Base-by-base conservation (phyloP, 441 rosid species). In the Bruguiera hainesii region DNA sequence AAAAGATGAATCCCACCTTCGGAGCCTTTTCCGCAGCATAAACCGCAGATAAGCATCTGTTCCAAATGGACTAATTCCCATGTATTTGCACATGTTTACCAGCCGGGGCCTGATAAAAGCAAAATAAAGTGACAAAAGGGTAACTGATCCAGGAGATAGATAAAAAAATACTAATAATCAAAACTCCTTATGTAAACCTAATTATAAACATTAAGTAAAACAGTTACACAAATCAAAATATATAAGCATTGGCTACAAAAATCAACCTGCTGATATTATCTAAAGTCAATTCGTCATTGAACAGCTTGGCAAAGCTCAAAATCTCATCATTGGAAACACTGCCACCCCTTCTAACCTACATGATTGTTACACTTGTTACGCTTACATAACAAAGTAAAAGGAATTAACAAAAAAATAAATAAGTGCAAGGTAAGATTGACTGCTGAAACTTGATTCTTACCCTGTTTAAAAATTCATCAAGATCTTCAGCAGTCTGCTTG, bases 11-110 rank as follows among this genome's bases (percentile, higher is more conserved):
- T 58, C 71, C 76, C 66, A 90, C 97, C 88, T 83, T 83, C 71
- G 85, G 31, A 90, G 93, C 74, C 95, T 84, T 76, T 83, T 84
- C 42, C 97, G 85, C 46, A 90, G 93, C 97, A 87, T 87, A 69
- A 75, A 90, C 15, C 91, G 84, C 75, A 90, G 83, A 81, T 90
- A 90, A n/a, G 89, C 79, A 87, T 90, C 95, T n/a, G 97, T 87
- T 76, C 97, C 97, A 73, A 49, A 90, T 29, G 93, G 93, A 74
- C 83, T 87, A 68, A 90, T 84, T 65, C 95, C 95, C 91, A 90
- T 90, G 69, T 87, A 88, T 73, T 87, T 88, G 81, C 97, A 90
- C 95, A 90, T 90, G 72, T 76, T 88, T 37, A 90, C 85, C 75
- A 90, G 75, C 48, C 97, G 87, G 68, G 97, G 82, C 85, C 97